These are phyloP conservation scores for Alternaria ventricosa DNA, from an alignment of 2,329 filamentous ascomycete genomes.

Conservation along the genomic window DNA sequence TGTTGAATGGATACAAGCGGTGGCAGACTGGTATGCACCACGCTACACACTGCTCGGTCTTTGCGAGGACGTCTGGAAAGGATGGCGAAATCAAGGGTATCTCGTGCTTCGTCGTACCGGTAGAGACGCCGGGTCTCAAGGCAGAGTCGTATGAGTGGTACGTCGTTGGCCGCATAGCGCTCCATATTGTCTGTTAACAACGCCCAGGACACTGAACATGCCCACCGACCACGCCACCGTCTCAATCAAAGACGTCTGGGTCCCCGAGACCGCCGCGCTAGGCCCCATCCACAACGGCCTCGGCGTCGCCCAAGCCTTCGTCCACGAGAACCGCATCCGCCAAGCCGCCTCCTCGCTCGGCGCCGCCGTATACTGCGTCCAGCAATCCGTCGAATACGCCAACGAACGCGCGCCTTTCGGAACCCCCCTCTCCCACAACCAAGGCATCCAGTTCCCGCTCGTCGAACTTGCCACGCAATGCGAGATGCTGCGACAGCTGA, in stretches of 20 bases:
- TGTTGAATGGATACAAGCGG: conserved; percentile 66
- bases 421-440: conserved; percentile 63
- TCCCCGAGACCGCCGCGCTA: conserved; percentile 61
- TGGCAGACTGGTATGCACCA: conserved; percentile 71
- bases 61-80: conserved; percentile 64
- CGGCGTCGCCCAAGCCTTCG: conserved; percentile 68
- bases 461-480: conserved; percentile 68
- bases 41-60: conserved; percentile 68
- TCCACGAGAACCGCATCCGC: conserved; percentile 70
- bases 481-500: conserved; percentile 67
- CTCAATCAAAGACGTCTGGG: conserved; percentile 62
- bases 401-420: conserved; percentile 62
- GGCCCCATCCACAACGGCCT: conserved; percentile 62
- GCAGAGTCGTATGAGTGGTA: conserved; percentile 66
- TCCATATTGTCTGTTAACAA: conserved; percentile 3
- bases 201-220: conserved; percentile 66
- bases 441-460: conserved; percentile 69
- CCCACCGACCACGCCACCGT: conserved; percentile 70
- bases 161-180: background rate
- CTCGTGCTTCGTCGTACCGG: conserved; percentile 66
- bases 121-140: conserved; percentile 59
- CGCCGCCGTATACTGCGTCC: conserved; percentile 66
- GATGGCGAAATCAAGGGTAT: conserved; percentile 63
- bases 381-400: conserved; percentile 64
- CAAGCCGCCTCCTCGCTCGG: conserved; percentile 68